Evolutionary conservation across 1,284 basidiomycete species (phyloP).

Genomic region (Somion occarium): DNA sequence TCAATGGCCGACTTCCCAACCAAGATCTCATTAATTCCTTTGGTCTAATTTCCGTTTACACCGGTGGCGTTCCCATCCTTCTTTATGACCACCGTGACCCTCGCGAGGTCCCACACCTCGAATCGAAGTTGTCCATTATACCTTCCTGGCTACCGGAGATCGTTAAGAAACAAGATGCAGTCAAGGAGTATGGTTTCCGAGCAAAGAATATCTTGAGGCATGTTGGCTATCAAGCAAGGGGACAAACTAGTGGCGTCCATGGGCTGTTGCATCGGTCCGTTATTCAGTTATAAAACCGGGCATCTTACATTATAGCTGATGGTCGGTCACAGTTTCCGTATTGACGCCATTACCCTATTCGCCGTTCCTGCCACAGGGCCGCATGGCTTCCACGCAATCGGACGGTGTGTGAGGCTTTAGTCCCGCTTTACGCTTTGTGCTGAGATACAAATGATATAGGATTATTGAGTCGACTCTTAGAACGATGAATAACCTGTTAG

Average conservation of each 20-base stretch:
- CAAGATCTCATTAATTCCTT: constrained; percentile 92
- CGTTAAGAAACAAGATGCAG: constrained; percentile 36
- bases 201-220: constrained; percentile 65
- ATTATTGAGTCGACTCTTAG: constrained; percentile 83
- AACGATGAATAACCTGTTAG: constrained; percentile 88
- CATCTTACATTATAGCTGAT: constrained; percentile 5
- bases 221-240: constrained; percentile 63
- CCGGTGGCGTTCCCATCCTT: constrained; percentile 68
- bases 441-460: constrained; percentile 34
- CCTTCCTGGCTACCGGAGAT: constrained; percentile 43
- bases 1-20: constrained; percentile 93
- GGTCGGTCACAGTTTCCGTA: constrained; percentile 74
- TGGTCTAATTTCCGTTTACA: constrained; percentile 65
- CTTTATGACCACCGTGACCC: constrained; percentile 73
- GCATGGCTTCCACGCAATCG: constrained; percentile 92
- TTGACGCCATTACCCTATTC: constrained; percentile 92
- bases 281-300: constrained; percentile 2
- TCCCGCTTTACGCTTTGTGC: too few relatives aligned
- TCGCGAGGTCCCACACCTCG: constrained; percentile 33
- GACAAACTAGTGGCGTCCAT: constrained; percentile 72
- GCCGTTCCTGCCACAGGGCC: constrained; percentile 86
- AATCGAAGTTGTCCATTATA: constrained; percentile 27
- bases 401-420: constrained; percentile 59
- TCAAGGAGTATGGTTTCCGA: constrained; percentile 51
- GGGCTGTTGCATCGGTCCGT: constrained; percentile 72